These are phyloP conservation scores for Betula pendula DNA, from an alignment of 306 rosid species.

Conservation along the genomic window DNA sequence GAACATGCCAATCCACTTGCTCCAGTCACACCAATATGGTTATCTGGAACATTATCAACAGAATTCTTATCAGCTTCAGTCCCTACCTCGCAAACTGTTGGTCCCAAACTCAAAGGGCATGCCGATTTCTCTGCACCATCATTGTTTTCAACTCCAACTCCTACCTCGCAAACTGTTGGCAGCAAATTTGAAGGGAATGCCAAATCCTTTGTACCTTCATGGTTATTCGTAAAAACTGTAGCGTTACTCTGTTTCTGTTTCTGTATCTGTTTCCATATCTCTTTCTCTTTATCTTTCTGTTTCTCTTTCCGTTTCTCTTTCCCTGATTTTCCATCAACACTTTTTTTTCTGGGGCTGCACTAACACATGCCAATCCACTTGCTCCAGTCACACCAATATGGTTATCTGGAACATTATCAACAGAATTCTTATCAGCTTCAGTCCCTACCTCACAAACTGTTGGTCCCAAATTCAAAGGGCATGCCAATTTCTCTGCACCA, in stretches of 20 bases:
- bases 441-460: neutral
- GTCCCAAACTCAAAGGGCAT: neutral
- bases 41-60: neutral
- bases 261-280: too few relatives aligned
- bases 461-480: neutral
- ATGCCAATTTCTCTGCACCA: neutral
- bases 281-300: too few relatives aligned
- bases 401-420: neutral
- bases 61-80: neutral
- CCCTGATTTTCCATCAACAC: neutral
- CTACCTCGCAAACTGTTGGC: too few relatives aligned
- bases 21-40: neutral
- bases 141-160: too few relatives aligned
- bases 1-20: neutral
- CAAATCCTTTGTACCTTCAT: too few relatives aligned
- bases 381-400: neutral
- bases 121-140: neutral
- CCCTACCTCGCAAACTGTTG: neutral
- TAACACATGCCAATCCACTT: neutral
- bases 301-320: neutral
- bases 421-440: neutral
- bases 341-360: neutral
- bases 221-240: too few relatives aligned
- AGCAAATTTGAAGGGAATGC: too few relatives aligned
- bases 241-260: too few relatives aligned